A percentile compares a stretch with the other conserved stretches of the same genome.
Evolutionary conservation across 495 filamentous ascomycete genomes (phyloP).

Genomic region (Gamarada debralockiae): DNA sequence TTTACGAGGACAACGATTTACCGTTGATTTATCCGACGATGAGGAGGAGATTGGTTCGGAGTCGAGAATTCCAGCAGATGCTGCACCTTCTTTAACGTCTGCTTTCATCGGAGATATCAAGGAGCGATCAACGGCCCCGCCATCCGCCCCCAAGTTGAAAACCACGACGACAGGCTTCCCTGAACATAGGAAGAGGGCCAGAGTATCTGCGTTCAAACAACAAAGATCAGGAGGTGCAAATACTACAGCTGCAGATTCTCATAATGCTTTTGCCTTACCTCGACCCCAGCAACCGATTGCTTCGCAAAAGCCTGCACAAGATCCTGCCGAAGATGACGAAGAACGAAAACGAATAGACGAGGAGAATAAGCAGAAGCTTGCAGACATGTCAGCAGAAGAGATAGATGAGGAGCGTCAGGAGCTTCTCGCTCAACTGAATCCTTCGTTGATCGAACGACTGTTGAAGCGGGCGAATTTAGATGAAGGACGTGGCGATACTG

Average conservation of each 20-base stretch:
- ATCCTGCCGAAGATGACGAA: slow-evolving; percentile 32
- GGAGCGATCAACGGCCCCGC: slow-evolving; percentile 63
- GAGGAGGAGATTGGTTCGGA: slow-evolving; percentile 16
- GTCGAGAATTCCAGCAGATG: slow-evolving; percentile 8
- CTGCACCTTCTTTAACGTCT: slow-evolving; percentile 18
- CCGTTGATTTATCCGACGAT: slow-evolving; percentile 23
- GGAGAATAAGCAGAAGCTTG: slow-evolving; percentile 73
- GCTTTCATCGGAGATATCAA: slow-evolving; percentile 71
- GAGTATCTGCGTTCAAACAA: slow-evolving; percentile 74
- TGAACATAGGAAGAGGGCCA: slow-evolving; percentile 72
- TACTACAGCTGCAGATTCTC: slow-evolving; percentile 2
- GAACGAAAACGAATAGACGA: slow-evolving; percentile 70
- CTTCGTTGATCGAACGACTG: slow-evolving; percentile 69
- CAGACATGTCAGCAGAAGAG: slow-evolving; percentile 75
- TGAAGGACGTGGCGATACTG: slow-evolving; percentile 35
- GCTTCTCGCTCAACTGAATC: slow-evolving; percentile 62
- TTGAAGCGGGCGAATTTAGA: slow-evolving; percentile 78
- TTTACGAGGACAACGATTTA: slow-evolving; percentile 56
- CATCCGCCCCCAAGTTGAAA: slow-evolving; percentile 58
- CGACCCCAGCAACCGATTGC: not conserved
- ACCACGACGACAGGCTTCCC: slow-evolving; percentile 74
- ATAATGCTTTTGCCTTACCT: slow-evolving; percentile 4
- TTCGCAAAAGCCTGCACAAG: slow-evolving; percentile 1
- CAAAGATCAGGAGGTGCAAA: slow-evolving; percentile 25
- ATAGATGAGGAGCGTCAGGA: slow-evolving; percentile 76